Conservation (phyloP, 768 basidiomycete genomes). For the Pleurotus platypus region DNA sequence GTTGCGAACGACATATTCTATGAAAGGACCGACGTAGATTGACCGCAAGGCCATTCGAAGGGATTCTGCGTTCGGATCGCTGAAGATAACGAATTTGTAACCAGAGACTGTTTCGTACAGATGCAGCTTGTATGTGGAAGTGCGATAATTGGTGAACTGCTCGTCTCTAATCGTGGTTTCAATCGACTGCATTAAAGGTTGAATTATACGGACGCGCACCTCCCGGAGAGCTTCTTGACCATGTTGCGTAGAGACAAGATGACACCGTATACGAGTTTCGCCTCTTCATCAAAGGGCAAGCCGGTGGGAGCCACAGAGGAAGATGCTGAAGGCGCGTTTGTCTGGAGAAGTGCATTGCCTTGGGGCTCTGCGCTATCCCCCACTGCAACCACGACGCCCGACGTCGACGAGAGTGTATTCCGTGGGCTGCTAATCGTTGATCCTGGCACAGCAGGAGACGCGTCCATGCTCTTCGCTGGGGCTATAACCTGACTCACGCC, state of each 20-base stretch:
- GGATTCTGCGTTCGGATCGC: constrained; percentile 81
- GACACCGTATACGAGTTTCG: constrained; percentile 96
- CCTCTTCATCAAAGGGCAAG: constrained; percentile 94
- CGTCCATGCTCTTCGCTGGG: constrained; percentile 12
- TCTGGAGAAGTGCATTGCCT: constrained; percentile 32
- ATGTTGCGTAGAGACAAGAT: constrained; percentile 88
- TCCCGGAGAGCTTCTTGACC: constrained; percentile 89
- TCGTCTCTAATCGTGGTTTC: constrained; percentile 63
- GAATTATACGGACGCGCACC: constrained; percentile 39
- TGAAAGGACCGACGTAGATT: constrained; percentile 89
- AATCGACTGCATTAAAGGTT: neutral
- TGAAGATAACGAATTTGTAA: constrained; percentile 94
- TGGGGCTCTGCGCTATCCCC: constrained; percentile 35
- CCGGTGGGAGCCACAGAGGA: constrained; percentile 39
- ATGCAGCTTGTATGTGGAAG: constrained; percentile 91
- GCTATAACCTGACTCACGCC: constrained; percentile 76
- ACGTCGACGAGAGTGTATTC: constrained; percentile 59
- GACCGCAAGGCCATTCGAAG: constrained; percentile 81
- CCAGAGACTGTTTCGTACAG: constrained; percentile 88
- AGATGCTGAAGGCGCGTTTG: constrained; percentile 25
- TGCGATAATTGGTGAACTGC: constrained; percentile 85
- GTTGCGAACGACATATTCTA: constrained; percentile 92
- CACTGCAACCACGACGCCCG: constrained; percentile 68
- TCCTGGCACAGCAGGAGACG: constrained; percentile 23
- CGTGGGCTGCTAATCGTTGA: constrained; percentile 53